These are phyloP conservation scores for Penicillium sp. DNA, from an alignment of 2,329 filamentous ascomycete genomes.

Conservation along the genomic window DNA sequence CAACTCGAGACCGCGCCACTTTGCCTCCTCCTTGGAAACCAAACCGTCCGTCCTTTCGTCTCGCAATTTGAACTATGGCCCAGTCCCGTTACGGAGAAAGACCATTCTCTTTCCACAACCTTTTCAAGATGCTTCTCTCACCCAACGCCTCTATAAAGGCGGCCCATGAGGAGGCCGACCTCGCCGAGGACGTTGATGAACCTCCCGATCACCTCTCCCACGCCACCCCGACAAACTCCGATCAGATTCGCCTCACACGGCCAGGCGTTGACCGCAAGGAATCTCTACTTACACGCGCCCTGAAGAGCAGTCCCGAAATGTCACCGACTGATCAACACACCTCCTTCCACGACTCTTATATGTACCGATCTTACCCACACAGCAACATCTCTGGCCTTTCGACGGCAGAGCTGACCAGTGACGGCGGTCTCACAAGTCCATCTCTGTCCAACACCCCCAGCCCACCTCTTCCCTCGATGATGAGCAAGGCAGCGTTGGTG, in stretches of 20 bases:
- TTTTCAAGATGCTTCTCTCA: conserved; percentile 48
- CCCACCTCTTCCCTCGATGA: conserved; percentile 65
- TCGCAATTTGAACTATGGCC: conserved; percentile 29
- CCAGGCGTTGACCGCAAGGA: conserved; percentile 61
- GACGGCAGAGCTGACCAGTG: conserved; percentile 90
- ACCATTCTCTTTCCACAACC: conserved; percentile 41
- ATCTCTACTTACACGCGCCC: conserved; percentile 83
- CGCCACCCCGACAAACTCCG: conserved; percentile 31
- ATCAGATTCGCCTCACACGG: conserved; percentile 43
- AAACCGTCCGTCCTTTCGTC: conserved; percentile 8
- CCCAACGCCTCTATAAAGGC: conserved; percentile 42
- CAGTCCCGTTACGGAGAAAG: conserved; percentile 34
- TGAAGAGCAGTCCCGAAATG: conserved; percentile 66
- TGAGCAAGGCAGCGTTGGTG: conserved; percentile 23
- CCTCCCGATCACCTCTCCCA: conserved; percentile 65
- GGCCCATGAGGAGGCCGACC: conserved; percentile 59
- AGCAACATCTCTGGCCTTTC: conserved; percentile 81
- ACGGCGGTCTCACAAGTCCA: conserved; percentile 86
- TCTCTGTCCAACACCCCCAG: conserved; percentile 86
- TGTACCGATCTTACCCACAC: conserved; percentile 61
- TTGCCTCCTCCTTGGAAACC: conserved; percentile 6
- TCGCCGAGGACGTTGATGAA: conserved; percentile 78
- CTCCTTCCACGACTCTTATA: conserved; percentile 48
- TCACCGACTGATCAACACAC: conserved; percentile 35
- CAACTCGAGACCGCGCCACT: conserved; percentile 17